Evolutionary conservation across 2,329 filamentous ascomycete genomes (phyloP), one percentile per base, ranked within the genome.

Genomic region (Alternaria panax): DNA sequence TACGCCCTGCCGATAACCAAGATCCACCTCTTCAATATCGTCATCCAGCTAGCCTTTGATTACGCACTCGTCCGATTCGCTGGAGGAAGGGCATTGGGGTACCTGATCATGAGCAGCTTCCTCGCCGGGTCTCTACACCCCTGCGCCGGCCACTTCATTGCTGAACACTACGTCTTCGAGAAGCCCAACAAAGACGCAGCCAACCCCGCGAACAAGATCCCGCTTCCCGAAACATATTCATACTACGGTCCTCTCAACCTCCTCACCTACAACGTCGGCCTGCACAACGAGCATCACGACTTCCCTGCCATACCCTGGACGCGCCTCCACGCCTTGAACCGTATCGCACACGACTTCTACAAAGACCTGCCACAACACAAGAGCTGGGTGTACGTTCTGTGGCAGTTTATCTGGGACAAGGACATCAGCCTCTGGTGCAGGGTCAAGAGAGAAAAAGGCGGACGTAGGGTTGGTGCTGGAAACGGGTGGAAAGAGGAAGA

Each of bases 241-340:
- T 99, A 99, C 85, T 99, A 99, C 77, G 95, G 95, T 0, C 87
- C 91, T 0, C 86, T 98, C 66, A 99, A 99, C 81, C 80, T 93
- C 71, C 81, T 99, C 50, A 97, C 93, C 1, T 99, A 98, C 84
- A 99, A 99, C 71, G 95, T 99, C 45, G 95, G 95, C 53, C 83
- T 97, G 73, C 95, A 99, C 83, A 99, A 99, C 77, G 95, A 99
- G 83, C 95, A 99, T 80, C 95, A 99, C 79, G 95, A 99, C 79
- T 99, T 99, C 81, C 95, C 95, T 11, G 95, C 95, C 47, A 87
- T 99, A 46, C 94, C 95, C 0, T 99, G 95, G 95, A 97, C 93
- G 9, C 85, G 90, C 30, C 85, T 99, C 38, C 91, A 89, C 54
- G 85, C 84, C 74, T 83, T 99, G 54, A 88, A 93, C 74, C 81